These are phyloP conservation scores for Trichoderma harzianum DNA, from an alignment of 2,329 filamentous ascomycete species.

Conservation along the genomic window DNA sequence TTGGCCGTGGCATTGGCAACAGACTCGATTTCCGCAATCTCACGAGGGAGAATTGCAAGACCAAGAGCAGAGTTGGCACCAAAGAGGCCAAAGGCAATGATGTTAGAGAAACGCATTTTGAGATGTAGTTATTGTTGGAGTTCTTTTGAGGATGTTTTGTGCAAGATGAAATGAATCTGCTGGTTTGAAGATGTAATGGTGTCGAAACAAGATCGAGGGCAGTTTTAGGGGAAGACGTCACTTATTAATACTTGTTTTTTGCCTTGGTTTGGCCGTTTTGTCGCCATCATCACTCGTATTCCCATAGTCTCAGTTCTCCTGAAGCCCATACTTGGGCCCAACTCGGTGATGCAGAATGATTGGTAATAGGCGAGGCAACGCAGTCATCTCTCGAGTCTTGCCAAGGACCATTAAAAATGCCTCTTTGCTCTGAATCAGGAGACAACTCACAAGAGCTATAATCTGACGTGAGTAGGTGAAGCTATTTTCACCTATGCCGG, in stretches of 20 bases:
- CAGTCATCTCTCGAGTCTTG: no score
- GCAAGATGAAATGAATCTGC: neutral
- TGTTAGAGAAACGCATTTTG: slow-evolving; percentile 6
- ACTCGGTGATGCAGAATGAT: neutral
- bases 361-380: neutral
- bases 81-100: neutral
- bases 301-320: neutral
- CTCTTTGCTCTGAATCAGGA: neutral
- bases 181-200: neutral
- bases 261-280: neutral
- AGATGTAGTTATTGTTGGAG: neutral
- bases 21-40: neutral
- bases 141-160: neutral
- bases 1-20: slow-evolving; percentile 4
- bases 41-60: neutral
- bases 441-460: neutral
- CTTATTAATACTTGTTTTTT: neutral
- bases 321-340: neutral
- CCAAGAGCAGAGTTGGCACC: neutral
- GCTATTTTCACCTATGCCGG: neutral
- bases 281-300: neutral
- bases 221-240: neutral
- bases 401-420: neutral
- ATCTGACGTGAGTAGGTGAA: neutral
- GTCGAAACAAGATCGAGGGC: neutral